phyloP scores from a whole-genome alignment of 2,329 filamentous ascomycete genomes.

The Colletotrichum costaricense region DNA sequence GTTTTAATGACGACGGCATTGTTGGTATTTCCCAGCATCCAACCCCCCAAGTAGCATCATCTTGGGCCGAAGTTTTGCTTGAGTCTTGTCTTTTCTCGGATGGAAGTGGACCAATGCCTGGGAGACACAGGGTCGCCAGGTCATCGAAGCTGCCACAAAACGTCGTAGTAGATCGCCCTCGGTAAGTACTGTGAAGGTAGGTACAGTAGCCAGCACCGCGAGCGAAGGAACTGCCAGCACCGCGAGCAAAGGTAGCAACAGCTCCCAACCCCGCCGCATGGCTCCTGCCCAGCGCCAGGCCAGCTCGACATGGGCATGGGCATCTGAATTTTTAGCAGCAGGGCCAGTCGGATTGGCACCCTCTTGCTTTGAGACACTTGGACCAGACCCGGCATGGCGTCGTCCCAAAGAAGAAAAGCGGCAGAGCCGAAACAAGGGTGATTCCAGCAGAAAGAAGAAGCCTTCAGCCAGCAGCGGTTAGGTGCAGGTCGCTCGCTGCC shows the following conservation, averaged over 20 bases:
- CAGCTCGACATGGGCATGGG: neutral
- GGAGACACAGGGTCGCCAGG: slow-evolving; percentile 23
- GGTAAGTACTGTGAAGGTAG: no score
- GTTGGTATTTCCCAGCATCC: no score
- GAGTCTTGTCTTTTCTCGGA: neutral
- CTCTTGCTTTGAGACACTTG: neutral
- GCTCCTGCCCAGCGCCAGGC: no score
- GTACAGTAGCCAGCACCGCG: no score
- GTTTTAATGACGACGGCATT: neutral
- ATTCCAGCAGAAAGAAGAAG: slow-evolving; percentile 7
- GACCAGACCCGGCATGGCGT: slow-evolving; percentile 9
- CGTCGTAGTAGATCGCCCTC: no score
- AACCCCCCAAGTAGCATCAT: neutral
- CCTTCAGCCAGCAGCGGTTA: slow-evolving; percentile 5
- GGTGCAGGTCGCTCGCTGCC: slow-evolving; percentile 9
- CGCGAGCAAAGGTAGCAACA: neutral
- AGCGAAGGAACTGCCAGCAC: neutral
- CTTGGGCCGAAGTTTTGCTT: neutral
- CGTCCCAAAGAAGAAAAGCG: slow-evolving; percentile 28
- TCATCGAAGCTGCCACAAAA: slow-evolving; percentile 21
- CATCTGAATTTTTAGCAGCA: slow-evolving; percentile 9
- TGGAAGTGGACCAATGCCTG: slow-evolving; percentile 18
- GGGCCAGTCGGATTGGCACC: slow-evolving; percentile 29
- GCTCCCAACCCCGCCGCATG: neutral
- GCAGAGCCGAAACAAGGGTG: slow-evolving; percentile 28